Conservation (phyloP, 1,139 yeast species). For the Hemisphaericaspora xylofermentans region DNA sequence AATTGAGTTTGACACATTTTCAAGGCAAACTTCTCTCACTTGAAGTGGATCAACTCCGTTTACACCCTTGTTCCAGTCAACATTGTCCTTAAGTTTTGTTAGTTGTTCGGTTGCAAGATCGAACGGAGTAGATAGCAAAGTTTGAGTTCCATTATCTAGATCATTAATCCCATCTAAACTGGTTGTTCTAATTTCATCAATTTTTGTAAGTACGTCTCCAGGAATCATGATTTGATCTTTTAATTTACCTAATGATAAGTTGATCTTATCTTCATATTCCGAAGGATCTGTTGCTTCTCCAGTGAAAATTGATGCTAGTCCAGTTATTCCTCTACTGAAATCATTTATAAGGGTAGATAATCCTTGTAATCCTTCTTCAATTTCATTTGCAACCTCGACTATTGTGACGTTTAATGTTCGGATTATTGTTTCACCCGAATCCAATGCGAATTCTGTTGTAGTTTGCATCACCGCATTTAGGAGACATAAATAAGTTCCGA, state of each 20-base stretch:
- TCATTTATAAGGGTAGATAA: conserved; percentile 54
- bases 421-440: conserved; percentile 65
- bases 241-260: conserved; percentile 57
- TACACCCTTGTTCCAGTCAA: conserved; percentile 2
- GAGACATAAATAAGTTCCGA: conserved; percentile 87
- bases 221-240: conserved; percentile 60
- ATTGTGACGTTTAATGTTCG: conserved; percentile 61
- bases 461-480: conserved; percentile 73
- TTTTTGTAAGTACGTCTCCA: conserved; percentile 50
- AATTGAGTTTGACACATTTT: conserved; percentile 9
- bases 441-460: conserved; percentile 68
- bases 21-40: conserved; percentile 10
- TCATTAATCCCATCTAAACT: conserved; percentile 58
- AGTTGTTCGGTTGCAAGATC: conserved; percentile 16
- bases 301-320: conserved; percentile 55
- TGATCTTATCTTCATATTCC: conserved; percentile 42
- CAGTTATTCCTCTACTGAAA: conserved; percentile 34
- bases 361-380: conserved; percentile 62
- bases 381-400: conserved; percentile 50
- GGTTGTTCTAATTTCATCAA: conserved; percentile 41
- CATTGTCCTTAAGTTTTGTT: conserved; percentile 12
- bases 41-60: conserved; percentile 10
- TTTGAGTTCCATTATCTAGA: conserved; percentile 38
- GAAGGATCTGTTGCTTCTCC: conserved; percentile 32
- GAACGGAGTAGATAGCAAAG: conserved; percentile 21